These are phyloP conservation scores for Saccharomyces pastorianus DNA, from an alignment of 1,139 yeast species.

Conservation along the genomic window DNA sequence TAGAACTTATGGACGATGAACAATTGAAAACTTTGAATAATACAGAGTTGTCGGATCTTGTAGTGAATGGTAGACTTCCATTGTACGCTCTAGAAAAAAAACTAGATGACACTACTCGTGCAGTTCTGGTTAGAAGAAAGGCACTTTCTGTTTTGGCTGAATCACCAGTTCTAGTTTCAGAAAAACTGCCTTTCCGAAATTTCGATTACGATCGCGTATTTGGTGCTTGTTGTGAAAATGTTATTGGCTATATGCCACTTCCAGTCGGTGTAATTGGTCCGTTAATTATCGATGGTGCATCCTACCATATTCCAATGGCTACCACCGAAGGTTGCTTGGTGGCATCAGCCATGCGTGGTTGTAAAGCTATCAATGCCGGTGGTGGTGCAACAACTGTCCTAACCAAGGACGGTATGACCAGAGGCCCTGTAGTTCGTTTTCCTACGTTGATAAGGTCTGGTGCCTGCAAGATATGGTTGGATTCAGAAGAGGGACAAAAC, in stretches of 20 bases:
- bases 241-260: conserved; percentile 88
- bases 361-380: conserved; percentile 94
- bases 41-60: conserved; percentile 66
- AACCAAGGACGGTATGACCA: conserved; percentile 95
- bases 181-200: conserved; percentile 64
- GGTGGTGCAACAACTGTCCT: conserved; percentile 91
- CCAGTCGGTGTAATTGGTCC: conserved; percentile 99
- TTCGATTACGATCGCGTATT: conserved; percentile 92
- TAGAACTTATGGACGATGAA: conserved; percentile 60
- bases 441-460: conserved; percentile 80
- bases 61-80: conserved; percentile 74
- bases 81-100: conserved; percentile 90
- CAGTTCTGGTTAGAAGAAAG: conserved; percentile 85
- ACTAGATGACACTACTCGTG: conserved; percentile 78
- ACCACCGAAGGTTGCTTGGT: conserved; percentile 98
- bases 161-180: conserved; percentile 68
- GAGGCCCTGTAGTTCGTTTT: conserved; percentile 95
- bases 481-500: conserved; percentile 84
- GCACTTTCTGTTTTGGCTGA: conserved; percentile 77
- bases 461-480: conserved; percentile 90
- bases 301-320: conserved; percentile 94
- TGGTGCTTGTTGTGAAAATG: conserved; percentile 98
- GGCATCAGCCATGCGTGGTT: conserved; percentile 98
- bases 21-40: conserved; percentile 56
- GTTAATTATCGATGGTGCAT: conserved; percentile 72